Evolutionary conservation across 805 yeast species (phyloP).

Genomic region (Schizosaccharomyces osmophilus): DNA sequence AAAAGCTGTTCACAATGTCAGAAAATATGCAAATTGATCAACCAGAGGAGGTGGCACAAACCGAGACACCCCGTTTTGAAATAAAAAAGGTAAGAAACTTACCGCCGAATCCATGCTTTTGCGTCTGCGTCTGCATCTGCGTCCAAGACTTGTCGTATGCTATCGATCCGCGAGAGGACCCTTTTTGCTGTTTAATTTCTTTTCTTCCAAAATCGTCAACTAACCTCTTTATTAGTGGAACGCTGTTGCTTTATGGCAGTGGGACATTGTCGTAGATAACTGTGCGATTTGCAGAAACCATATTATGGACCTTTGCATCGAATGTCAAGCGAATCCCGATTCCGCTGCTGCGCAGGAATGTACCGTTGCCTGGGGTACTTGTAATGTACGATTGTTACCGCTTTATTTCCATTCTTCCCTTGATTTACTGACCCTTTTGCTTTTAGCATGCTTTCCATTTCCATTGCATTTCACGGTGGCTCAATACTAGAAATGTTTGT

Average conservation of each 20-base stretch:
- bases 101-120: too few relatives aligned
- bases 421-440: neutral
- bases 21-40: too few relatives aligned
- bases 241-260: constrained; percentile 98
- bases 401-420: neutral
- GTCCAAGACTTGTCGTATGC: too few relatives aligned
- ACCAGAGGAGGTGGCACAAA: too few relatives aligned
- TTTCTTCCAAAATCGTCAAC: neutral
- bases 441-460: constrained; percentile 73
- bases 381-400: constrained; percentile 24
- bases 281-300: constrained; percentile 97
- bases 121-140: too few relatives aligned
- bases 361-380: constrained; percentile 88
- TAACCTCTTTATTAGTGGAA: constrained; percentile 34
- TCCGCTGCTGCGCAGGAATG: constrained; percentile 46
- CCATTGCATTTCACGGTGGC: constrained; percentile 91
- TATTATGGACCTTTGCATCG: constrained; percentile 91
- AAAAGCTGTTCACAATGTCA: too few relatives aligned
- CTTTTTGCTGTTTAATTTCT: neutral
- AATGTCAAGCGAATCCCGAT: constrained; percentile 69
- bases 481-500: constrained; percentile 82
- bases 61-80: too few relatives aligned
- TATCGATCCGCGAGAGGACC: neutral
- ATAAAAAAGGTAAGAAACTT: too few relatives aligned
- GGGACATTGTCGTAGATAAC: constrained; percentile 81